phyloP scores from a whole-genome alignment of 371 early-diverging fungal genomes.

The Mortierella sp. region DNA sequence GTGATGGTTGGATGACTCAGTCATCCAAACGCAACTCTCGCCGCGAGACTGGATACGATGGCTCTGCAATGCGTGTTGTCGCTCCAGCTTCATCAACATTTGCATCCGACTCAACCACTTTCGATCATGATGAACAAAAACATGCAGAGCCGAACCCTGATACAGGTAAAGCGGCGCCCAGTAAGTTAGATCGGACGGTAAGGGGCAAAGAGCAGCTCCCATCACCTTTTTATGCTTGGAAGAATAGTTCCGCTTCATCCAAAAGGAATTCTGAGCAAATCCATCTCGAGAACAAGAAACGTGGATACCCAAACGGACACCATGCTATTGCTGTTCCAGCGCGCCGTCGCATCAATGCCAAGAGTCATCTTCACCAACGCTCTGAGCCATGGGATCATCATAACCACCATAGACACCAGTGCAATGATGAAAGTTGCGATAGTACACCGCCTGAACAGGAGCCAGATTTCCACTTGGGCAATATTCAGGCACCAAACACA shows the following conservation, averaged over 20 bases:
- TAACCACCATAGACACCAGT: constrained; percentile 9
- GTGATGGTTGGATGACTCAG: no score
- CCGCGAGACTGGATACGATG: background rate
- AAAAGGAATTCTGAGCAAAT: background rate
- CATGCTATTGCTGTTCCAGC: constrained; percentile 16
- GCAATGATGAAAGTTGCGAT: constrained; percentile 8
- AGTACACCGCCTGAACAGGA: no score
- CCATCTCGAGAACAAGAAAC: constrained; percentile 8
- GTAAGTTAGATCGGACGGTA: background rate
- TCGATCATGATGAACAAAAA: background rate
- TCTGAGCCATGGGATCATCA: background rate
- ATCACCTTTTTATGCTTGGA: background rate
- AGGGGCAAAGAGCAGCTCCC: background rate
- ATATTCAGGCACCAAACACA: no score
- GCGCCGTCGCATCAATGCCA: background rate
- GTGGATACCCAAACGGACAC: constrained; percentile 6
- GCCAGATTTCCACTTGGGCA: no score
- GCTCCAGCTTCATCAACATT: background rate
- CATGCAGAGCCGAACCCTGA: background rate
- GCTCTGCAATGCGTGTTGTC: background rate
- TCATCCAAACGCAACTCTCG: background rate
- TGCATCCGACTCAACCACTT: background rate
- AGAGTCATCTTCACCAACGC: background rate
- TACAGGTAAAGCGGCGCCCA: background rate
- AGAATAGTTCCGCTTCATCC: background rate